Base-by-base conservation (phyloP, 495 filamentous ascomycete species). In the Astrothelium macrocarpum region DNA sequence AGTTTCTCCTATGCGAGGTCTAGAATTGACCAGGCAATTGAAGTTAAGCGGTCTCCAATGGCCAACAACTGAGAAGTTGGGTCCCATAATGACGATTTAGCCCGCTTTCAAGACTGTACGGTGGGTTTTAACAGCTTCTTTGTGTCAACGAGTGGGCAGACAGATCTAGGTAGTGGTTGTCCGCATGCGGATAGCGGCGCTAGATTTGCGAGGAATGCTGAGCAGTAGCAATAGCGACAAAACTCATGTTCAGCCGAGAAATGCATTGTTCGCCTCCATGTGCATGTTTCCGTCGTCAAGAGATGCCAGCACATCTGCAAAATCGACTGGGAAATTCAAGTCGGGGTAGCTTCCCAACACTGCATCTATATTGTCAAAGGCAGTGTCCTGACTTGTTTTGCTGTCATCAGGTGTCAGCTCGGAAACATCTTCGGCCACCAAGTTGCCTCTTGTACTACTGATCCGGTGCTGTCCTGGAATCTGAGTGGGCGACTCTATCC, bases 261-360 rank as follows among this genome's bases (percentile, higher is more conserved):
- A 56, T 11, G 29, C 2, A n/a, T 56, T 20, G 9, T 56, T 56
- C 25, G 49, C 3, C 9, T 20, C 49, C 0, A 11, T 16, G 20
- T 28, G 49, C 49, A 29, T 28, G 25, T 56, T 29, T 20, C 2
- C 23, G 11, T 56, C 49, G 20, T 56, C 25, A 7, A 56, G 25
- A 29, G 49, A 28, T 29, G 49, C 49, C 49, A 56, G 20, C 9
- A 20, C 49, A 56, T 56, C 49, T 20, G 49, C 7, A 56, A 56
- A 56, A 56, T 56, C 49, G 2, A 56, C 2, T 7, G n/a, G 49
- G 25, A 56, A 56, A 56, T 56, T 56, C 25, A 56, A 29, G 25
- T 56, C 49, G 23, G 49, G 49, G 29, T 56, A 56, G 49, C 49
- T 56, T 56, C 49, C 49, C 25, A 56, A 16, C n/a, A 56, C 49